A percentile compares a stretch with the other conserved stretches of the same genome.
Evolutionary conservation across 78 protist species (phyloP).

Genomic region (Isochrysis galbana): DNA sequence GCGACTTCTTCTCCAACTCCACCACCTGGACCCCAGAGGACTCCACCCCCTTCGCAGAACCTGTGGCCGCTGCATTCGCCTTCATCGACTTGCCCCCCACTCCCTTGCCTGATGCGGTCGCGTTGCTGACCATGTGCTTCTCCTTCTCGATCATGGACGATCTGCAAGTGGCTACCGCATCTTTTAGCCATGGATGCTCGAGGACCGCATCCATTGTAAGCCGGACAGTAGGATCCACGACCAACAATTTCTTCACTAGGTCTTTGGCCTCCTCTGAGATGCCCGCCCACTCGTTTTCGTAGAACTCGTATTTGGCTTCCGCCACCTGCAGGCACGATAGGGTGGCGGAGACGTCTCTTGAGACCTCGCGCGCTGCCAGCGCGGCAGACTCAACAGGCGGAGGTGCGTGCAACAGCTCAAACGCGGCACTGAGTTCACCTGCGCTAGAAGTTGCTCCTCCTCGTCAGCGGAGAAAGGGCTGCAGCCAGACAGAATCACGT

Average conservation of each 20-base stretch:
- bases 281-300: neutral
- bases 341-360: too few relatives aligned
- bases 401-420: too few relatives aligned
- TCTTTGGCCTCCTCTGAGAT: neutral
- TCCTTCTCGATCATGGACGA: neutral
- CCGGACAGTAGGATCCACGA: conserved; percentile 87
- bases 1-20: too few relatives aligned
- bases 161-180: neutral
- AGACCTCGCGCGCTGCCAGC: too few relatives aligned
- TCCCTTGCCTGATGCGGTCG: too few relatives aligned
- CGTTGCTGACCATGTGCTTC: neutral
- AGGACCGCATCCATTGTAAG: conserved; percentile 76
- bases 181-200: neutral
- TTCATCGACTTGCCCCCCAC: too few relatives aligned
- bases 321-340: too few relatives aligned
- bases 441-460: neutral
- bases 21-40: too few relatives aligned
- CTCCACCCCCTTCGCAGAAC: too few relatives aligned
- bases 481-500: conserved; percentile 32
- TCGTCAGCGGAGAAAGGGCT: neutral
- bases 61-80: too few relatives aligned
- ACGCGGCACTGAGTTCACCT: too few relatives aligned
- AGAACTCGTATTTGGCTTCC: neutral
- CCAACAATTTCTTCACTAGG: conserved; percentile 63
- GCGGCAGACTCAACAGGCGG: too few relatives aligned